These are phyloP conservation scores for Penicillium sp. DNA, from an alignment of 2,329 filamentous ascomycete species.

Conservation along the genomic window DNA sequence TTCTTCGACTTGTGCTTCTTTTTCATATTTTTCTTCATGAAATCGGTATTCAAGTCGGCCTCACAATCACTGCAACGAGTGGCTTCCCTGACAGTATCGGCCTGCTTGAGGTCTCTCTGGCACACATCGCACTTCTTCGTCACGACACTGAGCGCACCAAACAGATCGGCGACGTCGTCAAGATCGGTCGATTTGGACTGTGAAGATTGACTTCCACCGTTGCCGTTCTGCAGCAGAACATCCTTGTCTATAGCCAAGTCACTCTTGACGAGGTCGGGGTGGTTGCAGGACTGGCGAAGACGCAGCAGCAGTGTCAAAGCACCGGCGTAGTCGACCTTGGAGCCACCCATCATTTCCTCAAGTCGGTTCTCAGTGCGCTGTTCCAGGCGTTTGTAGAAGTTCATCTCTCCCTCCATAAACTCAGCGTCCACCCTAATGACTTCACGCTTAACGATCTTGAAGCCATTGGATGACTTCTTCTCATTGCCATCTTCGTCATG, in stretches of 20 bases:
- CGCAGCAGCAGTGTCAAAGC: conserved; percentile 90
- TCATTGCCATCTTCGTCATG: conserved; percentile 51
- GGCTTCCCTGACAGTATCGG: conserved; percentile 56
- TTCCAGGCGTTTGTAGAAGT: conserved; percentile 83
- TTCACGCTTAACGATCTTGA: conserved; percentile 90
- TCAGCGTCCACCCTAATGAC: conserved; percentile 77
- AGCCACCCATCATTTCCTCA: conserved; percentile 81
- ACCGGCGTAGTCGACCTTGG: conserved; percentile 84
- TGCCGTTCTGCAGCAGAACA: conserved; percentile 67
- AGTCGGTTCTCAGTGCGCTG: conserved; percentile 83
- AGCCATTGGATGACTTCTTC: conserved; percentile 61
- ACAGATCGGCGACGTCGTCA: conserved; percentile 81
- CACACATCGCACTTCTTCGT: conserved; percentile 83
- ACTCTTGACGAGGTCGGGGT: conserved; percentile 82
- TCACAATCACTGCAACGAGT: conserved; percentile 74
- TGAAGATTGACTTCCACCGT: conserved; percentile 52
- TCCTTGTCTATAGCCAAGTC: conserved; percentile 88
- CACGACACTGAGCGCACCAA: conserved; percentile 79
- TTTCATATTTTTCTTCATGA: conserved; percentile 37
- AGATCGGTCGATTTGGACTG: conserved; percentile 63
- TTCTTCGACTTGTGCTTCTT: conserved; percentile 54
- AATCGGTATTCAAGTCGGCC: conserved; percentile 68
- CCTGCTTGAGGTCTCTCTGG: conserved; percentile 64
- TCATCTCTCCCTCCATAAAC: conserved; percentile 77
- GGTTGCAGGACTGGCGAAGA: conserved; percentile 90